Base-by-base conservation (phyloP, 2,329 filamentous ascomycete species). In the Alternaria hordeiaustralica region DNA sequence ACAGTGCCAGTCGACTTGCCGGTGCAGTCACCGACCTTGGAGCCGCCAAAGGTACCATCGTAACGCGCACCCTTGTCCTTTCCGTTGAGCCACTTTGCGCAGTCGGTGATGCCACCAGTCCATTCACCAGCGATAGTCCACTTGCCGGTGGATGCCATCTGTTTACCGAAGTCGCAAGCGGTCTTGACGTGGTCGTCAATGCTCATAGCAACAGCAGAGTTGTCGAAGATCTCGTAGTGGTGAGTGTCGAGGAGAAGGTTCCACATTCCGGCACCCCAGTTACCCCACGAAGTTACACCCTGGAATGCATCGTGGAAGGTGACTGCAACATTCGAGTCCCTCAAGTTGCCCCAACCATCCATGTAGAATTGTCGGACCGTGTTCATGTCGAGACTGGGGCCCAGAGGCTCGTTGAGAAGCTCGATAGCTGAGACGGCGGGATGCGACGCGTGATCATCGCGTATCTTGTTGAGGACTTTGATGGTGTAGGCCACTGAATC, bases 361-460 rank as follows among this genome's bases (percentile, higher is more conserved):
- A 81, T 80, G 75, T 84, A 84, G 73, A 84, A 84, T 54, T 83
- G 81, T 21, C 75, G 71, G 20, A 85, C 76, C 5, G 71, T 78
- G 67, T 80, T 76, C 79, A 83, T 81, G 66, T 84, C 75, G 6
- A 84, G 72, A 6, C 60, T 68, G 2, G 79, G 76, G 18, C 82
- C 82, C 69, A 83, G 77, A 9, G 83, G 83, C 72, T 85, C 83
- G 67, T 85, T 85, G 50, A 85, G 65, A 7, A 84, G 77, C 70
- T 84, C 75, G 58, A 85, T 84, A 4, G 81, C 74, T 10, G 82
- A 79, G 3, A 85, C 81, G 8, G 82, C 82, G 10, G 82, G 80
- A 60, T 84, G 81, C 28, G 71, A 75, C 2, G 81, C 82, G 55
- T 81, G 73, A 59, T 84, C 82, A 58, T 84, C 82, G 44, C 82